phyloP scores from a whole-genome alignment of 2,329 filamentous ascomycete species.

The Neopestalotiopsis sp. region DNA sequence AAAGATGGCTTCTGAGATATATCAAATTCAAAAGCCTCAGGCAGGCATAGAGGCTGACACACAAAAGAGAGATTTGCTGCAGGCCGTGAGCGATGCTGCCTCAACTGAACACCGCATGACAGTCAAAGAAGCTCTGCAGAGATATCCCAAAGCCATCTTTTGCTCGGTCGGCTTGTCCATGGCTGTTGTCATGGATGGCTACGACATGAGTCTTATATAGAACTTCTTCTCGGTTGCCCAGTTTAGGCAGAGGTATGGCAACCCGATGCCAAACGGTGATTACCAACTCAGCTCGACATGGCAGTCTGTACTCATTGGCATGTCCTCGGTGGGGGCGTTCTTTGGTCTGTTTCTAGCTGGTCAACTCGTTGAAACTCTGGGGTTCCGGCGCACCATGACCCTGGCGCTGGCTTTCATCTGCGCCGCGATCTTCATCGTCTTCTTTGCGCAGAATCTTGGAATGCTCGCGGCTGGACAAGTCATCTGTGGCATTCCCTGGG shows the following conservation, averaged over 20 bases:
- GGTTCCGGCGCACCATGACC: slow-evolving; percentile 45
- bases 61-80: too few species aligned
- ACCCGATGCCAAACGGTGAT: neutral
- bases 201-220: slow-evolving; percentile 38
- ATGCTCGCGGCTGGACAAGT: slow-evolving; percentile 40
- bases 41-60: too few species aligned
- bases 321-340: slow-evolving; percentile 46
- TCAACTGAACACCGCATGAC: too few species aligned
- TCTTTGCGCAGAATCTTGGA: slow-evolving; percentile 38
- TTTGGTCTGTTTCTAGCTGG: slow-evolving; percentile 48
- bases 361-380: slow-evolving; percentile 18
- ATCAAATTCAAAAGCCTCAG: too few species aligned
- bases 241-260: neutral
- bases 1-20: too few species aligned
- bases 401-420: slow-evolving; percentile 37
- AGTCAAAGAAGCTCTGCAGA: too few species aligned
- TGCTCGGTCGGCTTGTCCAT: slow-evolving; percentile 29
- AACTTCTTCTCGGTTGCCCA: slow-evolving; percentile 23
- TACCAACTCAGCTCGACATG: slow-evolving; percentile 45
- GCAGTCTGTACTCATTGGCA: slow-evolving; percentile 48
- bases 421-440: slow-evolving; percentile 43
- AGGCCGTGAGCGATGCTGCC: too few species aligned
- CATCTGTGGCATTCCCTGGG: slow-evolving; percentile 40
- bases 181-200: slow-evolving; percentile 31
- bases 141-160: slow-evolving; percentile 24